Base-by-base conservation (phyloP, 495 filamentous ascomycete species). In the Penicillium coffeae region DNA sequence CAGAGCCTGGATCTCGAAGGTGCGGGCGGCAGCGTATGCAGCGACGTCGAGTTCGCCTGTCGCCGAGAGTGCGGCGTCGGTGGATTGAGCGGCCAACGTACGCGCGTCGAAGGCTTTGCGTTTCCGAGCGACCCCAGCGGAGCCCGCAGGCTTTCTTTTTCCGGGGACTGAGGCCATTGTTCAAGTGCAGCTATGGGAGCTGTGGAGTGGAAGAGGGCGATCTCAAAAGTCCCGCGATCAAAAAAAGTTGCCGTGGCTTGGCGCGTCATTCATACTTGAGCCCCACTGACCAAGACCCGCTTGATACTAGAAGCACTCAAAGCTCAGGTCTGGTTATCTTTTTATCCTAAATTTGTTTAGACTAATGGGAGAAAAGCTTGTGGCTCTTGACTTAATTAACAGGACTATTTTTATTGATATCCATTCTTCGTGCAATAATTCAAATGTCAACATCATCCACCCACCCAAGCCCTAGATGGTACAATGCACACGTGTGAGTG, bases 1-100 rank as follows among this genome's bases (percentile, higher is more conserved):
- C 37, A 98, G 71, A 1, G 91, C 84, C 34, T 77, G 80, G 59
- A 98, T 96, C 65, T 97, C 92, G 55, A 86, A 95, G 59, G 92
- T 82, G 14, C 90, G 84, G 8, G 89, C 82, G 41, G 79, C 77
- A 48, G 96, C 75, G 58, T 95, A 96, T n/a, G 85, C 78, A 39
- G 82, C 76, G 47, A 92, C 75, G 62, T 95, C 83, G 30, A 95
- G 79, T 49, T 87, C 81, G 55, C 90, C 90, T 61, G 86, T 82
- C 27, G 81, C 76, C 30, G 73, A 77, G 48, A 94, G 77, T 10
- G 85, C 87, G 37, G 83, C 82, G 37, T 86, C 81, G 19, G 82
- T 65, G 10, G 81, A 78, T 64, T 92, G 88, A 14, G 82, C 73
- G n/a, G 85, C 75, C 47, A 96, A 84, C 22, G 76, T 77, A 40